Conservation (phyloP, 129 eudicot genomes). For the Sambucus nigra region DNA sequence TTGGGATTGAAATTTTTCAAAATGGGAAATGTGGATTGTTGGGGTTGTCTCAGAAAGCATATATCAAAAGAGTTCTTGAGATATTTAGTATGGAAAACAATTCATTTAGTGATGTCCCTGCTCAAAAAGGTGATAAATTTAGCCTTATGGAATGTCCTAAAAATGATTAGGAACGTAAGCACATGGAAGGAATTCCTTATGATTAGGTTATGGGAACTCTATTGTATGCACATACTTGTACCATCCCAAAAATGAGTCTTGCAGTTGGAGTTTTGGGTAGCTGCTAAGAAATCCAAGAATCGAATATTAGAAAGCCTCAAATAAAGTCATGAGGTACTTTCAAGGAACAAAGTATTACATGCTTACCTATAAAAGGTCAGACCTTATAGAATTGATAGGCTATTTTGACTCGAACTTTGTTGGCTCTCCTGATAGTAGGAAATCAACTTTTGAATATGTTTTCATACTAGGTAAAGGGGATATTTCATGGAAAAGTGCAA, state of each 20-base stretch:
- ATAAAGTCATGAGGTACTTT: no score
- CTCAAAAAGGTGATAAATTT: no score
- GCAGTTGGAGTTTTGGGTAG: not conserved
- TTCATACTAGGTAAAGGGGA: no score
- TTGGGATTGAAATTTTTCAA: not conserved
- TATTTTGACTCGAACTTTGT: not conserved
- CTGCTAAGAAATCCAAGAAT: not conserved
- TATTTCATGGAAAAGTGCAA: no score
- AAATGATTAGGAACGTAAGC: no score
- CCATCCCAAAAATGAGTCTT: not conserved
- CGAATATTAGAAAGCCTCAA: not conserved
- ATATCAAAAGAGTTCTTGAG: not conserved
- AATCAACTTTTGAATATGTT: no score
- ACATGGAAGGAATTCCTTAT: no score
- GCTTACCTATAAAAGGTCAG: not conserved
- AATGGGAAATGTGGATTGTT: not conserved
- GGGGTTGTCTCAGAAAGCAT: no score
- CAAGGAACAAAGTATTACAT: no score
- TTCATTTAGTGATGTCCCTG: not conserved
- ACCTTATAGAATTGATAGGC: not conserved
- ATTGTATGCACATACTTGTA: not conserved
- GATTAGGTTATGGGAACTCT: not conserved
- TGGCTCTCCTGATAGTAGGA: not conserved
- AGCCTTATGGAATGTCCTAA: no score
- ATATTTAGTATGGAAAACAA: not conserved